Conservation (phyloP, 2,329 filamentous ascomycete genomes). For the Hymenoscyphus infarciens region DNA sequence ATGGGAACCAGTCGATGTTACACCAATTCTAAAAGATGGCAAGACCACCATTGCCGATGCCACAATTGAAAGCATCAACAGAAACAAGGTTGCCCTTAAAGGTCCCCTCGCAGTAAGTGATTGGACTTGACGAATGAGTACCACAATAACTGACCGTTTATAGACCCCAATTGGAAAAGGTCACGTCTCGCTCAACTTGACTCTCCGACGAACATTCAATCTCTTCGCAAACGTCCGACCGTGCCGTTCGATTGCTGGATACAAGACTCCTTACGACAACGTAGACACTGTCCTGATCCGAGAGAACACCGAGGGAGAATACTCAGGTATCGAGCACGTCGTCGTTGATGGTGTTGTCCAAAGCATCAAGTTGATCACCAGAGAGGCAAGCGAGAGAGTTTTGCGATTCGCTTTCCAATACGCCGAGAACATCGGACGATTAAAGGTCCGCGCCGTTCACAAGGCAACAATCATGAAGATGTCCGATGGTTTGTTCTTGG, state of each 20-base stretch:
- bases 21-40: slow-evolving; percentile 87
- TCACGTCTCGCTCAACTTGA: slow-evolving; percentile 98
- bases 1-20: slow-evolving; percentile 97
- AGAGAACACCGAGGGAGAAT: slow-evolving; percentile 99
- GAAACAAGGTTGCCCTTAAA: slow-evolving; percentile 97
- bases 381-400: slow-evolving; percentile 90
- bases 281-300: slow-evolving; percentile 97
- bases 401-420: slow-evolving; percentile 98
- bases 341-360: slow-evolving; percentile 97
- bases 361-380: slow-evolving; percentile 99
- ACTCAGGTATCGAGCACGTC: slow-evolving; percentile 98
- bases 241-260: slow-evolving; percentile 93
- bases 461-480: slow-evolving; percentile 99
- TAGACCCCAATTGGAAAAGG: slow-evolving; percentile 96
- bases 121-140: slow-evolving; percentile 18
- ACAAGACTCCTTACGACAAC: slow-evolving; percentile 96
- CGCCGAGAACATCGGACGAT: slow-evolving; percentile 86
- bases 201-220: slow-evolving; percentile 98
- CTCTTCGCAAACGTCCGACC: slow-evolving; percentile 99
- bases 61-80: slow-evolving; percentile 88
- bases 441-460: slow-evolving; percentile 96
- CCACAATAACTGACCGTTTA: slow-evolving; percentile 17
- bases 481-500: slow-evolving; percentile 97
- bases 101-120: slow-evolving; percentile 83
- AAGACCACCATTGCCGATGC: slow-evolving; percentile 92